phyloP scores from a whole-genome alignment of 1,284 basidiomycete genomes.

The Cutaneotrichosporon sp. region DNA sequence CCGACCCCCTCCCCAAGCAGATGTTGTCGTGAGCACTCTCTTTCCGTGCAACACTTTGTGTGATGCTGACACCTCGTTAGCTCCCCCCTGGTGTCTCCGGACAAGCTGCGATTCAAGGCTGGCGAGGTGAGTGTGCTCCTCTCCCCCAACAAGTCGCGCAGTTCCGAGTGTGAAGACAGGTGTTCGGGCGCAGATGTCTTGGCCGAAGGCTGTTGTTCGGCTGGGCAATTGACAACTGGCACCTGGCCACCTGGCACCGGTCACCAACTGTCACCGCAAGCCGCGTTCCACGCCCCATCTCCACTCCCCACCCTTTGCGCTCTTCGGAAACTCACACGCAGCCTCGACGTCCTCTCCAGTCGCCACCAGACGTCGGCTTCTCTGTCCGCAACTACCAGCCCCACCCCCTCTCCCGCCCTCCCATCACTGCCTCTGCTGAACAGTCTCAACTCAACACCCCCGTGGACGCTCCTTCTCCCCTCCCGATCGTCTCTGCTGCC shows the following conservation, averaged over 20 bases:
- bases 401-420: conserved; percentile 22
- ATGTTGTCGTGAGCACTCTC: conserved; percentile 4
- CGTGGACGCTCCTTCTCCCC: conserved; percentile 9
- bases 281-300: background rate
- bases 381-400: conserved; percentile 6
- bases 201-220: background rate
- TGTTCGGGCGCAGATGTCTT: background rate
- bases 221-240: background rate
- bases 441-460: background rate
- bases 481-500: conserved; percentile 19
- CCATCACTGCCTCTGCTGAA: conserved; percentile 13
- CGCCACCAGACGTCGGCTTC: conserved; percentile 2
- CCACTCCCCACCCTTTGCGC: background rate
- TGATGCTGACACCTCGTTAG: background rate
- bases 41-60: background rate
- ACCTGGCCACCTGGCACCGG: too few species aligned
- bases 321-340: conserved; percentile 4
- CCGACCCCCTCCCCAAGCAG: background rate
- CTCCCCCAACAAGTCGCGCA: background rate
- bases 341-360: conserved; percentile 5
- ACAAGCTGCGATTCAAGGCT: conserved; percentile 3
- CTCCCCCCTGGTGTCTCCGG: conserved; percentile 1
- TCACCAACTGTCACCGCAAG: background rate
- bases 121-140: background rate
- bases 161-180: background rate